Evolutionary conservation across 306 rosid genomes (phyloP).

Genomic region (Cicer judaicum): DNA sequence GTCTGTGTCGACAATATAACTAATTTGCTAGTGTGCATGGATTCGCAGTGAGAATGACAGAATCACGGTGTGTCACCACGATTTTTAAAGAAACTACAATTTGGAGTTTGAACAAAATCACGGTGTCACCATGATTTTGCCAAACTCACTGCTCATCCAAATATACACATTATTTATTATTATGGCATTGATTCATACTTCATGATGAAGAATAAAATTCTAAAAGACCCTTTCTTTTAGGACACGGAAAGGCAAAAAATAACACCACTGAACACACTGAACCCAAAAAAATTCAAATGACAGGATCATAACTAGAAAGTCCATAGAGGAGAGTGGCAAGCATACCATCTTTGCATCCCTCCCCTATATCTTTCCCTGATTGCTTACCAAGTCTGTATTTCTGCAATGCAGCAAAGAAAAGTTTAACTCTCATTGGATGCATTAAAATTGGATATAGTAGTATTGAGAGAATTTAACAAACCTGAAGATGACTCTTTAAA

Average conservation of each 20-base stretch:
- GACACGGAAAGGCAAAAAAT: slow-evolving; percentile 12
- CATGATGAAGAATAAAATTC: slow-evolving; percentile 18
- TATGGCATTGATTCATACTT: slow-evolving; percentile 25
- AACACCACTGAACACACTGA: slow-evolving; percentile 16
- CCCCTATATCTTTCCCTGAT: slow-evolving; percentile 91
- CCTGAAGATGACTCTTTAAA: slow-evolving; percentile 99
- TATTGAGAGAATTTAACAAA: slow-evolving; percentile 40
- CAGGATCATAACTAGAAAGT: slow-evolving; percentile 42
- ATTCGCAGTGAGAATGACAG: too few relatives aligned
- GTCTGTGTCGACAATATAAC: slow-evolving; percentile 25
- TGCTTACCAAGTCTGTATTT: slow-evolving; percentile 97
- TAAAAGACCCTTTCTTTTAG: not conserved
- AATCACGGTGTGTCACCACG: too few relatives aligned
- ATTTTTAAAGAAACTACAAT: too few relatives aligned
- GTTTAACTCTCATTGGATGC: slow-evolving; percentile 39
- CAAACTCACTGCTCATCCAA: too few relatives aligned
- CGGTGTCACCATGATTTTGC: too few relatives aligned
- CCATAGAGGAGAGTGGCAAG: slow-evolving; percentile 43
- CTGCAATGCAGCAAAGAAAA: slow-evolving; percentile 60
- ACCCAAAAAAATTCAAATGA: slow-evolving; percentile 36
- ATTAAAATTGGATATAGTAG: not conserved
- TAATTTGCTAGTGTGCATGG: not conserved
- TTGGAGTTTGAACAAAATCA: too few relatives aligned
- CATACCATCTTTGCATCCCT: slow-evolving; percentile 89
- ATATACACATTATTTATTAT: not conserved